Evolutionary conservation across 306 rosid genomes (phyloP), one percentile per base, ranked within the genome.

Genomic region (Rosa chinensis): DNA sequence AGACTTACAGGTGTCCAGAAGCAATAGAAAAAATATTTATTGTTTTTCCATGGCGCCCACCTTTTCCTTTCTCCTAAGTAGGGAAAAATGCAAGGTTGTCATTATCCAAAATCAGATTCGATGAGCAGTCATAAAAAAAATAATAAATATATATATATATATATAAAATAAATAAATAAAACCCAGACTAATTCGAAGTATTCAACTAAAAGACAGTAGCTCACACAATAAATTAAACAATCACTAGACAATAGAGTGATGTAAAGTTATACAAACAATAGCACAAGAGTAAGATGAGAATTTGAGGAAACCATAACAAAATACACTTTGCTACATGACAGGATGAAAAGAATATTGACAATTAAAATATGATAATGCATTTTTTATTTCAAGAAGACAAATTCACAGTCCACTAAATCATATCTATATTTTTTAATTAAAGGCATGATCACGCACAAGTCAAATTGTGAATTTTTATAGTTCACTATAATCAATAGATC

Each of bases 1-100:
- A 74, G 32, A 84, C 99, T 93, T 87, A 96, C 99, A 96, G 84
- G 87, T 96, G 99, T 68, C 99, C 98, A 63, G 99, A 96, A 78
- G 99, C 99, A 77, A 96, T 91, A 78, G 99, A 96, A 77, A 96
- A 96, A 28, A 93, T 93, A 82, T 93, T 93, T 79, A 96, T 96
- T 20, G 94, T 88, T 86, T 88, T 93, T 66, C 99, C 99, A 75
- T 44, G 89, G 17, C 98, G 93, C 77, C 93, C 87, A 70, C 85
- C 90, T 82, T 48, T 88, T 72, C 85, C 87, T 66, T 85, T 83
- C 82, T 87, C 96, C 99, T 95, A 63, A 64, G 58, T 43, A 75
- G 47, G 66, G 52, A 80, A 78, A 74, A 53, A 75, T n/a, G 66
- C 63, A 69, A 64, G 40, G 20, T 72, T 53, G 71, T 75, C 49